Evolutionary conservation across 371 early-diverging fungal species (phyloP).

Genomic region (Rhizopus microsporus): DNA sequence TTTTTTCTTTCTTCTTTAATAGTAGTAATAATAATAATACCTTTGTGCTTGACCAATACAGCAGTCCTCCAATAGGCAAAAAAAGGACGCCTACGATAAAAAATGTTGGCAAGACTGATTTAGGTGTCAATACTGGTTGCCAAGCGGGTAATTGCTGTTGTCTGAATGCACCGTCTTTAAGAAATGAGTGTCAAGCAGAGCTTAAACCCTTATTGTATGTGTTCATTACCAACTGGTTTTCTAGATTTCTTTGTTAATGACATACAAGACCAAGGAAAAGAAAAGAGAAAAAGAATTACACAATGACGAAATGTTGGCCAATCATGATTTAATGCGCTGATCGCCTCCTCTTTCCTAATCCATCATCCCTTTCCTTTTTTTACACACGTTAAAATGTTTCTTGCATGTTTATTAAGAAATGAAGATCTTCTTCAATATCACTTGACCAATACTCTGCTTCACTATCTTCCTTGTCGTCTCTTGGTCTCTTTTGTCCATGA

Average conservation of each 20-base stretch:
- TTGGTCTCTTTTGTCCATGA: background rate
- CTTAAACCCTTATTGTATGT: background rate
- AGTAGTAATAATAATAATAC: conserved; percentile 34
- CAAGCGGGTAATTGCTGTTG: conserved; percentile 97
- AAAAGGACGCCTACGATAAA: conserved; percentile 90
- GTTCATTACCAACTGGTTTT: conserved; percentile 19
- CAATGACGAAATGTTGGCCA: conserved; percentile 1
- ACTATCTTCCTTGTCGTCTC: background rate
- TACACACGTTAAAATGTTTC: background rate
- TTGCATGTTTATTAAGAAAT: conserved; percentile 5
- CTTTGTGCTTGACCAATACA: conserved; percentile 67
- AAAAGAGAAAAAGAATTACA: conserved; percentile 1
- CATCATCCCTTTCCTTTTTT: background rate
- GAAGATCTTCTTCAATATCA: conserved; percentile 5
- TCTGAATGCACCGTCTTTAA: conserved; percentile 90
- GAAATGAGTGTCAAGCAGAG: background rate
- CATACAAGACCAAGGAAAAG: conserved; percentile 2
- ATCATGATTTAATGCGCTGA: no score
- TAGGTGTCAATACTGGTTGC: conserved; percentile 97
- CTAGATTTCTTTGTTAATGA: conserved; percentile 17
- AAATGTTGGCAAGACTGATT: conserved; percentile 89
- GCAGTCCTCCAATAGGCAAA: conserved; percentile 86
- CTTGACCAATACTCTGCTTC: conserved; percentile 8
- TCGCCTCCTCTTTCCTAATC: no score
- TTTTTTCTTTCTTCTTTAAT: no score